Evolutionary conservation across 495 filamentous ascomycete species (phyloP).

Genomic region (Aspergillus cavernicola): DNA sequence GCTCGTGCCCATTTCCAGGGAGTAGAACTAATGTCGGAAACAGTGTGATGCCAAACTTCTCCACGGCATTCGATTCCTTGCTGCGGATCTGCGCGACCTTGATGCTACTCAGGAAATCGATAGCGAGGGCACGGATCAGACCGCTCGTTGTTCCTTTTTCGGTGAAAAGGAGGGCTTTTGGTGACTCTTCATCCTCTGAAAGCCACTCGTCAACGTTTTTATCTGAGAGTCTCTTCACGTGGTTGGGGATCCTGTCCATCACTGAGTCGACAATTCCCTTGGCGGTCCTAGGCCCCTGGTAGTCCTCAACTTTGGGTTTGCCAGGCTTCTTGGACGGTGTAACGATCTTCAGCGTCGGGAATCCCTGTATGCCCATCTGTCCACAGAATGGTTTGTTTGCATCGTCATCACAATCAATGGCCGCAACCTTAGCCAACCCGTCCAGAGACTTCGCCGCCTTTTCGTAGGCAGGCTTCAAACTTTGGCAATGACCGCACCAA

Average conservation of each 20-base stretch:
- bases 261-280: conserved; percentile 87
- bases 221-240: conserved; percentile 77
- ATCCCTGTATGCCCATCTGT: conserved; percentile 86
- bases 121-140: conserved; percentile 76
- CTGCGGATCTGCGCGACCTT: conserved; percentile 79
- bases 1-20: conserved; percentile 65
- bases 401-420: conserved; percentile 94
- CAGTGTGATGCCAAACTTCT: conserved; percentile 69
- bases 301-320: conserved; percentile 87
- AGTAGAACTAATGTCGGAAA: conserved; percentile 82
- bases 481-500: conserved; percentile 96
- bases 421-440: conserved; percentile 89
- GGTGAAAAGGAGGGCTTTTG: conserved; percentile 90
- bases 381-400: conserved; percentile 87
- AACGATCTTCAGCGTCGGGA: conserved; percentile 94
- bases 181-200: conserved; percentile 61
- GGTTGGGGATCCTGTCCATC: conserved; percentile 82
- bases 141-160: conserved; percentile 87
- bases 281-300: conserved; percentile 75
- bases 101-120: conserved; percentile 85
- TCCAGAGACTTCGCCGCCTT: conserved; percentile 85
- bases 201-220: conserved; percentile 77
- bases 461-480: conserved; percentile 91
- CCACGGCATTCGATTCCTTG: conserved; percentile 69
- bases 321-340: conserved; percentile 77